Conservation (phyloP, 2,329 filamentous ascomycete genomes). For the Rutstroemia sp. region DNA sequence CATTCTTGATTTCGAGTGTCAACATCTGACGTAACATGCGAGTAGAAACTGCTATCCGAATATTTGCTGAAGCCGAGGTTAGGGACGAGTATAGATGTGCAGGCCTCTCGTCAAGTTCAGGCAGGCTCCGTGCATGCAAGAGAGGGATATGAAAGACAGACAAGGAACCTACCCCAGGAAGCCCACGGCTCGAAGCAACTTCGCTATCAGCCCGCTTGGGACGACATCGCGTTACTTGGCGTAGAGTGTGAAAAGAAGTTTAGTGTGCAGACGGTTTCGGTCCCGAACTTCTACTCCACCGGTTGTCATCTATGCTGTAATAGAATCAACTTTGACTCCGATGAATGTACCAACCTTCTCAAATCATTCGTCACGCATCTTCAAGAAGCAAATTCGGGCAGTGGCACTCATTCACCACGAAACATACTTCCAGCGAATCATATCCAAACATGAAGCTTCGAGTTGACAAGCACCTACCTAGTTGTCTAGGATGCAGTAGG, state of each 20-base stretch:
- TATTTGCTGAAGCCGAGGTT: background rate
- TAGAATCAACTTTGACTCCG: background rate
- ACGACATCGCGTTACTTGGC: background rate
- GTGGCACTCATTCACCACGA: background rate
- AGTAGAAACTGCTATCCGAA: background rate
- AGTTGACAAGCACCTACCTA: background rate
- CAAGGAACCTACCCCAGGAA: too few relatives aligned
- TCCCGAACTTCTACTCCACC: background rate
- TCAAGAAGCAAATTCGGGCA: too few relatives aligned
- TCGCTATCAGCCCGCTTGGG: too few relatives aligned
- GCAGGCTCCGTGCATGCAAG: background rate
- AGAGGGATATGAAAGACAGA: background rate
- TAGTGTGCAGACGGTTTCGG: background rate
- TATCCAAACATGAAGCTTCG: background rate
- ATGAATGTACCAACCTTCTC: background rate
- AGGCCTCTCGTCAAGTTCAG: background rate
- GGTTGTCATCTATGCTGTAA: background rate
- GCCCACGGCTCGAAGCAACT: too few relatives aligned
- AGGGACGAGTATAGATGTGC: background rate
- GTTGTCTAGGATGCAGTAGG: background rate
- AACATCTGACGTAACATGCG: background rate
- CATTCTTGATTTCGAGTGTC: background rate
- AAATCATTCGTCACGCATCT: too few relatives aligned
- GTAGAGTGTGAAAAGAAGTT: background rate
- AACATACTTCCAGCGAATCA: background rate